Evolutionary conservation across 352 stramenopile genomes (phyloP), one percentile per base, ranked within the genome.

Genomic region (Phytophthora pistaciae): DNA sequence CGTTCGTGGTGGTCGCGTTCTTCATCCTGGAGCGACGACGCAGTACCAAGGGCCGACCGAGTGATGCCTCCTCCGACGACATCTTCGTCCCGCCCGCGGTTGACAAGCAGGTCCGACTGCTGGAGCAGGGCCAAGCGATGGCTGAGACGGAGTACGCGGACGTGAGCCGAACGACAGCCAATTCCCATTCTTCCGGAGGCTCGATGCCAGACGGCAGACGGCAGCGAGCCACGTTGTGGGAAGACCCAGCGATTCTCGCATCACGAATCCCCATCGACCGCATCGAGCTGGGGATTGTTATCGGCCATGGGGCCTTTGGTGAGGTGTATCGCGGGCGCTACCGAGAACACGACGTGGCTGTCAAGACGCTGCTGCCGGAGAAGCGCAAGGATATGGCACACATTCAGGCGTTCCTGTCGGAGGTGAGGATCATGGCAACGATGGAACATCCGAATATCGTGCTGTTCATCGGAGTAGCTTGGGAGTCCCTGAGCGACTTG

Each of bases 401-500:
- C 9, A 88, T 88, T 14, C 55, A 84, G 23, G 54, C 56, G 5
- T 87, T 87, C 36, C 23, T 87, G 42, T 60, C 68, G 2, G 80
- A 88, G 56, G 82, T 90, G 44, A 72, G 78, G 14, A 57, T 85
- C 14, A 68, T 83, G 48, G 70, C 77, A 11, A 72, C 77, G 4
- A 71, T 88, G 56, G 80, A 85, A 6, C 83, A 91, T 49, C 80
- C 83, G 4, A 70, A 84, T 13, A 83, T 87, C 27, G 80, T 91
- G 11, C 57, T 64, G 5, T 88, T 91, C n/a, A 63, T 87, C 4
- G 83, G 83, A 14, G 79, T 91, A 16, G 82, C 80, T 1, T 90
- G 80, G 79, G 80, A 87, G 14, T 77, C 80, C 11, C 74, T 87
- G 1, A 80, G 68, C 50, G 80, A 91, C 33, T 46, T 91, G 3